phyloP scores from a whole-genome alignment of 2,329 filamentous ascomycete genomes.

The Penicillium psychrosexuale region DNA sequence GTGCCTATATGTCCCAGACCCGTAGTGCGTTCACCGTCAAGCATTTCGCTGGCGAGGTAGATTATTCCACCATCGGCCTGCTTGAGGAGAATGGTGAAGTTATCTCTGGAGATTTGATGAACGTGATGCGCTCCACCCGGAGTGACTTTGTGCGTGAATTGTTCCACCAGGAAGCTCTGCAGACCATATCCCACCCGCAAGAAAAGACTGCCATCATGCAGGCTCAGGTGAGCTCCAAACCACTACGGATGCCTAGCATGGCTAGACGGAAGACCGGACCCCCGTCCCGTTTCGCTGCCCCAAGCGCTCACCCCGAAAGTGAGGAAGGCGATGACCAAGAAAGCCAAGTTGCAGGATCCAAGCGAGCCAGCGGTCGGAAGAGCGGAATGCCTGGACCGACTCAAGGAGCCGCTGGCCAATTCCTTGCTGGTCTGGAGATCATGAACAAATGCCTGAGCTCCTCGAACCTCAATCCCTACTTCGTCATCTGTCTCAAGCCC shows the following conservation, averaged over 20 bases:
- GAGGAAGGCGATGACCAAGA: conserved; percentile 44
- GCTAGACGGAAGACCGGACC: conserved; percentile 71
- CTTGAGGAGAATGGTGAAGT: conserved; percentile 95
- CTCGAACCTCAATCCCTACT: conserved; percentile 86
- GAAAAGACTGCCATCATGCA: conserved; percentile 91
- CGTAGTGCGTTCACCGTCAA: conserved; percentile 82
- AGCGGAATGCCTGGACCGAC: conserved; percentile 47
- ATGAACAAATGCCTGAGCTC: conserved; percentile 82
- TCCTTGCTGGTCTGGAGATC: conserved; percentile 82
- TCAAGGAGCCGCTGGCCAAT: conserved; percentile 89
- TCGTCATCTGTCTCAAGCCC: conserved; percentile 94
- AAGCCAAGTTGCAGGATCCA: conserved; percentile 33
- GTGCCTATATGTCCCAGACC: conserved; percentile 79
- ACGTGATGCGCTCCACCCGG: conserved; percentile 82
- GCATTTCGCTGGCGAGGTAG: conserved; percentile 94
- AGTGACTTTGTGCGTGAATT: conserved; percentile 85
- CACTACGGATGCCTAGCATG: conserved; percentile 86
- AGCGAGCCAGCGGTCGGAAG: conserved; percentile 30
- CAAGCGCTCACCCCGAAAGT: conserved; percentile 25
- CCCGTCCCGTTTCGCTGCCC: conserved; percentile 43
- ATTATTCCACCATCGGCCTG: conserved; percentile 82
- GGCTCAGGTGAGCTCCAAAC: conserved; percentile 93
- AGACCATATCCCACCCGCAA: conserved; percentile 88
- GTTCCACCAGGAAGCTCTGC: conserved; percentile 92
- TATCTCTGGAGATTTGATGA: conserved; percentile 93